Evolutionary conservation across 2,329 filamentous ascomycete genomes (phyloP), one percentile per base, ranked within the genome.

Genomic region (Amylocarpus encephaloides): DNA sequence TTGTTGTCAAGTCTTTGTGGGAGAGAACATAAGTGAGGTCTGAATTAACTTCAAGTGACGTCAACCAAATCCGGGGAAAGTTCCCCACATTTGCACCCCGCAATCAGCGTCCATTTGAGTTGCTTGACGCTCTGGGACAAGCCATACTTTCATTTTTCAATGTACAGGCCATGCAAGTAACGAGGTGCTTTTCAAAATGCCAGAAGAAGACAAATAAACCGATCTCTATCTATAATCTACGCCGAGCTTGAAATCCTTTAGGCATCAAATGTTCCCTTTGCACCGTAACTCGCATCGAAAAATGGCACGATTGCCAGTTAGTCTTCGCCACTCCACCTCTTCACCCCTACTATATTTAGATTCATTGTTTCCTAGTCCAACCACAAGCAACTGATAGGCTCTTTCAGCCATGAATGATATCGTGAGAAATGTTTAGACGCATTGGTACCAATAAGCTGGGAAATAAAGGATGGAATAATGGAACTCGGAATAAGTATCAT

Each of bases 241-340:
- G 62, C 59, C 0, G 57, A 60, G 40, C 46, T 58, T 9, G 63
- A 67, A 48, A 67, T 59, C 53, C 57, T 67, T 11, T 59, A 63
- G 38, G 62, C 63, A 29, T 54, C 53, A 13, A 62, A 61, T 32
- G 59, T 66, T 2, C 43, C 67, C 5, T 57, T 54, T 16, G 56
- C 57, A 1, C 52, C 59, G n/a, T 65, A 67, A 50, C 59, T 65
- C 22, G 54, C 65, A 33, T 62, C 58, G n/a, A 6, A 67, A 67
- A 34, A 57, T 62, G 53, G 63, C 63, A 19, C 65, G 66, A 49
- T 51, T 67, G n/a, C 64, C 66, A 9, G 64, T 66, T 55, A 16
- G 50, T 16, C 33, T n/a, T 34, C 36, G 15, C 12, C 51, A 11
- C 38, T 49, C 38, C 35, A 11, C 22, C 26, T 10, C 13, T 40